phyloP scores from a whole-genome alignment of 176 grass and related monocot species.

The Bolboschoenus planiculmis region DNA sequence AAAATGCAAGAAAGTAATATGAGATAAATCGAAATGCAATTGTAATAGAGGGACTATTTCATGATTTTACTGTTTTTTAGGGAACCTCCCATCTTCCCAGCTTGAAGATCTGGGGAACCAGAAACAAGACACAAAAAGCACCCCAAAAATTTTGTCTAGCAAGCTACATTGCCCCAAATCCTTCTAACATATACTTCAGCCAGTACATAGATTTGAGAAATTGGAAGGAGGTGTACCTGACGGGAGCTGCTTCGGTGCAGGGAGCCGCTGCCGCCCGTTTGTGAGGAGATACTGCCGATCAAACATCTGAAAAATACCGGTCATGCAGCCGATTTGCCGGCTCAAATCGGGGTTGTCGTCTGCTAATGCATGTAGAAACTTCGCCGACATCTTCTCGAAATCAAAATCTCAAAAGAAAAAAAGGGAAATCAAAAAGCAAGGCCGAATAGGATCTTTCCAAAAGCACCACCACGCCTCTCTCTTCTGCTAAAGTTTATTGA shows the following conservation, averaged over 20 bases:
- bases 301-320: slow-evolving; percentile 83
- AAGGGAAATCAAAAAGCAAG: background rate
- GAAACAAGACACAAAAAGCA: background rate
- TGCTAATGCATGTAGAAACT: slow-evolving; percentile 56
- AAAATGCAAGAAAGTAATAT: background rate
- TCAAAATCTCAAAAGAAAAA: background rate
- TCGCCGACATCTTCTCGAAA: slow-evolving; percentile 51
- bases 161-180: background rate
- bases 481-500: slow-evolving; percentile 4
- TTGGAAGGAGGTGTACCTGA: slow-evolving; percentile 31
- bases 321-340: slow-evolving; percentile 76
- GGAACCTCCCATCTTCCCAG: background rate
- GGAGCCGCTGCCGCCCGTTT: slow-evolving; percentile 22
- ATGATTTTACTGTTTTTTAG: no score
- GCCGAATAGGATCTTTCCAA: background rate
- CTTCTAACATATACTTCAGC: background rate
- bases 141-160: background rate
- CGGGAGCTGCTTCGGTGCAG: slow-evolving; percentile 25
- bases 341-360: slow-evolving; percentile 65
- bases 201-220: background rate
- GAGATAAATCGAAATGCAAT: background rate
- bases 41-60: background rate
- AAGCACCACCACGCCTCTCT: background rate
- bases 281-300: slow-evolving; percentile 61
- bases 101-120: background rate